Evolutionary conservation across 768 basidiomycete genomes (phyloP), one percentile per base, ranked within the genome.

Genomic region (Rhodotorula graminis): DNA sequence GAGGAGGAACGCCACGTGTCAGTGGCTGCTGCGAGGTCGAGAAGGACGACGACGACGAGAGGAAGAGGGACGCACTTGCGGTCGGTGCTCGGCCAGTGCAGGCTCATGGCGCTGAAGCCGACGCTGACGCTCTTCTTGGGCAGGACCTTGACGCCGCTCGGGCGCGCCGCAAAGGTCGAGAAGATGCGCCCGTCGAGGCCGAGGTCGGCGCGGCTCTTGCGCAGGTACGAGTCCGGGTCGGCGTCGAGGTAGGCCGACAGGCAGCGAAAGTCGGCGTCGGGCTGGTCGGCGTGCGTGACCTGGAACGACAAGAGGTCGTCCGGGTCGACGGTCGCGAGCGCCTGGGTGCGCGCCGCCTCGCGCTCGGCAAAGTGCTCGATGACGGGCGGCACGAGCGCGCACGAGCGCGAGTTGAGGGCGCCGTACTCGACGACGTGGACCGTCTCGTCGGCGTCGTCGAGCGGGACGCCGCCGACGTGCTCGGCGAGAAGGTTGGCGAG

Each of bases 351-450:
- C 2, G 49, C 27, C 15, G 25, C 55, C 12, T 74, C 62, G 21
- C 71, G 68, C 12, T 10, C 2, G 21, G 65, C 66, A 55, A 78
- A 67, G 12, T 65, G 40, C 21, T 64, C 37, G 58, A 77, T 47
- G 49, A 74, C 64, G 33, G 69, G 61, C n/a, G 67, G 31, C 16
- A 75, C 60, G 52, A 75, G 73, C 44, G 33, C 59, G 46, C 40
- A 18, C 33, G 33, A 64, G 16, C 65, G 40, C 53, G 67, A 71
- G 33, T 77, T 73, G 27, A 71, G 46, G 55, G 74, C 71, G 5
- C 78, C 76, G 31, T 76, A 78, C 71, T 78, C 78, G 68, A 76
- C 78, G 31, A 77, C 42, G 14, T 62, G 33, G 19, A 77, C 53
- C 27, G 37, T 23, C 9, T 65, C 56, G 3, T 71, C 71, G 1